Base-by-base conservation (phyloP, 371 early-diverging fungal genomes). In the Paraphysoderma sedebokerense region DNA sequence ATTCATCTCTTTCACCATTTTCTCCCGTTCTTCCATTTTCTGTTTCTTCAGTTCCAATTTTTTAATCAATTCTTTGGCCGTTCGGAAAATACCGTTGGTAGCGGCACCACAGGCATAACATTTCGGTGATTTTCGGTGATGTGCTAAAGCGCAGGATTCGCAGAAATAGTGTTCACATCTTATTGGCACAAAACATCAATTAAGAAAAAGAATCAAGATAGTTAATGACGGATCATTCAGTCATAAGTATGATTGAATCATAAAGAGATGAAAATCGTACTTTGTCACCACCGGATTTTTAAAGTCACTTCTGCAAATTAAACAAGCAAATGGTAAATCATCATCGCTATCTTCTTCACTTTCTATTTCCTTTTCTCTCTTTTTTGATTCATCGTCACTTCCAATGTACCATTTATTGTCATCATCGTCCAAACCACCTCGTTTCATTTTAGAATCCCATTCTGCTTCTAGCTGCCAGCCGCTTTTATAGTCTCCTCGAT, bases 401-500 rank as follows among this genome's bases (percentile, higher is more conserved):
- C 67, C 56, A 60, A 73, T 69, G 51, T 54, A 34, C 54, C 65
- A 34, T 32, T 48, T 54, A 9, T 65, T 49, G 22, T 61, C 59
- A 15, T 69, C 74, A 46, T 22, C 65, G 59, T 17, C 55, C 50
- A 13, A 60, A 61, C 49, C 79, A 79, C 48, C 64, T 68, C 54
- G 74, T 70, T 28, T 5, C 52, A 86, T 80, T 17, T 76, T 70
- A 39, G 78, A 81, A 41, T 96, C 93, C 92, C 92, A 92, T 57
- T 92, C 93, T 54, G 76, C 67, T 51, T 96, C 93, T 20, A 96
- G 53, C 59, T 92, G 84, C 93, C 92, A 92, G 15, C 93, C 93
- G 0, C 79, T 75, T 61, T 95, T 95, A 68, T 92, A 92, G 56
- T 87, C 92, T 17, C 90, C 84, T 52, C 98, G 82, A 60, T 97